phyloP scores from a whole-genome alignment of 345 rosid genomes.

The Leavenworthia alabamica region DNA sequence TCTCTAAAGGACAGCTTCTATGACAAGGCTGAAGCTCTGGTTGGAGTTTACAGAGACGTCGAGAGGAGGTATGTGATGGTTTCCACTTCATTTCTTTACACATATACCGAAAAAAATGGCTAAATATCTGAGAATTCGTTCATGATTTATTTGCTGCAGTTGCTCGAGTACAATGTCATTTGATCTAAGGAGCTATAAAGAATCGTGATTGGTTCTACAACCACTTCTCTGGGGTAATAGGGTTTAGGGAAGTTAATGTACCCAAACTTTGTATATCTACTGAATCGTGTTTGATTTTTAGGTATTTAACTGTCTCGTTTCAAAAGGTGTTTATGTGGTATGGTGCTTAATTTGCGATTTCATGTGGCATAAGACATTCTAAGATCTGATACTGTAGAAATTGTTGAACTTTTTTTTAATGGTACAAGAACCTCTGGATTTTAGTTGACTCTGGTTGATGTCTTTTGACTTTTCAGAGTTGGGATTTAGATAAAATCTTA shows the following conservation, averaged over 20 bases:
- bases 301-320: not conserved
- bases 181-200: conserved; percentile 64
- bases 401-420: not conserved
- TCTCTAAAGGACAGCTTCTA: conserved; percentile 96
- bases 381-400: conserved; percentile 7
- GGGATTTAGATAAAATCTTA: not conserved
- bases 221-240: not conserved
- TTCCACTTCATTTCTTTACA: not conserved
- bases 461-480: not conserved
- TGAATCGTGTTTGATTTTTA: conserved; percentile 18
- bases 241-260: conserved; percentile 22
- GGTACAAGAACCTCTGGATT: not conserved
- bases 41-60: conserved; percentile 87
- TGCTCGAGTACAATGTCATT: conserved; percentile 91
- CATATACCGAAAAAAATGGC: not conserved
- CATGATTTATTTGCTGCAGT: conserved; percentile 40
- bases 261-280: conserved; percentile 13
- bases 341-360: conserved; percentile 5
- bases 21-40: conserved; percentile 91
- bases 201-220: conserved; percentile 36
- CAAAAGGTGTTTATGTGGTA: not conserved
- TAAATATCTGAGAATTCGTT: not conserved
- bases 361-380: conserved; percentile 2
- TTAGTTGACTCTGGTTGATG: conserved; percentile 4
- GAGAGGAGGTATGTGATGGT: conserved; percentile 59